Evolutionary conservation across 78 protist species (phyloP), one percentile per base, ranked within the genome.

Genomic region (Dictyostelium capitatum): DNA sequence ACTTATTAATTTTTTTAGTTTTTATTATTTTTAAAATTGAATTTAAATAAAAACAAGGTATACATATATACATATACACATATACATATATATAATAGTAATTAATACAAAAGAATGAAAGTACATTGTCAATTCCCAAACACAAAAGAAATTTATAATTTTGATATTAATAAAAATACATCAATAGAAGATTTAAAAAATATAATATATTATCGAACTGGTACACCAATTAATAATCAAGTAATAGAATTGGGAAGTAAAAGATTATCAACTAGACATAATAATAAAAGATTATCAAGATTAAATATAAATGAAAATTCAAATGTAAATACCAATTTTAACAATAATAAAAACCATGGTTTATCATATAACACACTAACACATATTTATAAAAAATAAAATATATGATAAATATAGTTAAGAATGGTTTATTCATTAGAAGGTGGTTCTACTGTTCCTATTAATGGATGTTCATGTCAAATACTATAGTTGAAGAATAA

Each of bases 251-350:
- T 73, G 8, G 79, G 47, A 19, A 73, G 15, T 19, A 73, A 73
- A 47, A 73, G 56, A 73, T 46, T 73, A 73, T 32, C 79, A 73
- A 46, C 17, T 46, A 73, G 79, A 73, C 46, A 46, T 73, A 54
- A 73, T 73, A 10, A 37, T 30, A 73, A 46, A 73, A 46, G 15
- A 73, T 73, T 37, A 47, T 37, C 51, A n/a, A 73, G 47, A n/a
- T 15, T 73, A 11, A 15, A 47, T 73, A 43, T 73, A 20, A 46
- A 47, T 37, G 79, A 73, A 37, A 46, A 37, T 11, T 46, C 79
- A 20, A 73, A 46, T 46, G 50, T 73, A 73, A 46, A 6, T 73
- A 43, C n/a, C n/a, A n/a, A n/a, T n/a, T n/a, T n/a, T n/a, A n/a
- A n/a, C n/a, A n/a, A n/a, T n/a, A n/a, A n/a, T n/a, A n/a, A n/a